A percentile compares a stretch with the other conserved stretches of the same genome.
Conservation (phyloP, 2,329 filamentous ascomycete species). For the Cladosporium sp. region DNA sequence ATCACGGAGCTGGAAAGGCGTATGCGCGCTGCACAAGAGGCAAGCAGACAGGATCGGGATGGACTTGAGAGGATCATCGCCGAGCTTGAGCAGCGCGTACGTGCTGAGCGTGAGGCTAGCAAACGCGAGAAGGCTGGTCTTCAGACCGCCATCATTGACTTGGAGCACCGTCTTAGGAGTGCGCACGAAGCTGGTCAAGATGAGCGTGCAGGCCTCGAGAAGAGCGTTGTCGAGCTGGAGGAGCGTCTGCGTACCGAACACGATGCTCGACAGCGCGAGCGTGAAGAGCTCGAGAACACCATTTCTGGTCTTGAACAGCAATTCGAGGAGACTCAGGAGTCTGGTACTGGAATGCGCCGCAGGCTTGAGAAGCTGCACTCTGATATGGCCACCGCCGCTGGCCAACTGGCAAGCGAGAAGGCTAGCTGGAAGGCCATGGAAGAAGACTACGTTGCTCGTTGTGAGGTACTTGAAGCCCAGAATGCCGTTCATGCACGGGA, state of each 20-base stretch:
- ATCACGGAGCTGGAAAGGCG: slow-evolving; percentile 51
- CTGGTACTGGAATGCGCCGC: slow-evolving; percentile 55
- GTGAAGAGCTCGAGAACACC: slow-evolving; percentile 57
- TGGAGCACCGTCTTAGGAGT: slow-evolving; percentile 72
- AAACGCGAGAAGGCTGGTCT: slow-evolving; percentile 62
- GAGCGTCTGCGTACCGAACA: slow-evolving; percentile 34
- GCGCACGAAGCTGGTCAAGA: slow-evolving; percentile 56
- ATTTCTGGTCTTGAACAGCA: slow-evolving; percentile 76
- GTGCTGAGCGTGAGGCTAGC: slow-evolving; percentile 62
- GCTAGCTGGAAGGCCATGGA: slow-evolving; percentile 67
- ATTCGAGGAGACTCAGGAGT: slow-evolving; percentile 70
- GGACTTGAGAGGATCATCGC: slow-evolving; percentile 71
- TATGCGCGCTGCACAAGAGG: not conserved
- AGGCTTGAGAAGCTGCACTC: slow-evolving; percentile 83
- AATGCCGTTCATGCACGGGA: slow-evolving; percentile 43
- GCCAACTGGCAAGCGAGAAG: slow-evolving; percentile 78
- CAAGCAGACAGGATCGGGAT: not conserved
- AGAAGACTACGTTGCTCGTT: slow-evolving; percentile 50
- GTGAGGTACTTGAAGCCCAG: slow-evolving; percentile 51
- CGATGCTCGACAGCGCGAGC: slow-evolving; percentile 52
- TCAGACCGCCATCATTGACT: slow-evolving; percentile 57
- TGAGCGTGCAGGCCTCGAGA: slow-evolving; percentile 61
- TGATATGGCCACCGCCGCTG: slow-evolving; percentile 75
- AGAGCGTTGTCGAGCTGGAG: slow-evolving; percentile 38
- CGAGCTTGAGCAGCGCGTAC: slow-evolving; percentile 68